Base-by-base conservation (phyloP, 2,329 filamentous ascomycete genomes). In the Tolypocladium ovalisporum region DNA sequence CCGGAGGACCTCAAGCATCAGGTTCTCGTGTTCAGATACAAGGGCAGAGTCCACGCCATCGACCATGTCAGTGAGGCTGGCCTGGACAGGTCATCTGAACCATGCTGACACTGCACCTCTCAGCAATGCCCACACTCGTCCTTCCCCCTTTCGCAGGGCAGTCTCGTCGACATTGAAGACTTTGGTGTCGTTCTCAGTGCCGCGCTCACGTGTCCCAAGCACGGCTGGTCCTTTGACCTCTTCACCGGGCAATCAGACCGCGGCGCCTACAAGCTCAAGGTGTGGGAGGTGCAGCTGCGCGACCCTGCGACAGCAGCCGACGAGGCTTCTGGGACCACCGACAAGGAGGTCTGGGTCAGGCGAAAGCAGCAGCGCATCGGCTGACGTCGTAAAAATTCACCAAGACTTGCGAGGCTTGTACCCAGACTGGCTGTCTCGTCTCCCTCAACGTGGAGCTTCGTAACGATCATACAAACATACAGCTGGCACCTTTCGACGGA, bases 201-300 rank as follows among this genome's bases (percentile, higher is more conserved):
- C 0, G 86, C 85, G 0, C 71, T 89, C 4, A 79, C 77, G 0
- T 89, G 86, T 66, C 84, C 85, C 0, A 87, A 87, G 61, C 86
- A 89, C 60, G 81, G 76, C 5, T 89, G 86, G 86, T 85, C 84
- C 0, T 89, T 89, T 68, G 86, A 89, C 65, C 63, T 89, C 2
- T 80, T 83, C 55, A 81, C 85, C 0, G 86, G 86, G 0, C 74
- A 74, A 63, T 77, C 77, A 1, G 86, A 89, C 66, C 78, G 84
- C 0, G 84, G 79, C 1, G 80, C 70, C 52, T 89, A 89, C 64
- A 79, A 73, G 59, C 71, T 89, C 12, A 77, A 77, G 27, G 70
- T 85, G 0, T 88, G 85, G 84, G 85, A 88, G 61, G 77, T 86
- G 0, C 76, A 88, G 59, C 55, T 84, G 12, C 74, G 82, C 15